Base-by-base conservation (phyloP, 306 rosid species). In the Inga oerstediana region DNA sequence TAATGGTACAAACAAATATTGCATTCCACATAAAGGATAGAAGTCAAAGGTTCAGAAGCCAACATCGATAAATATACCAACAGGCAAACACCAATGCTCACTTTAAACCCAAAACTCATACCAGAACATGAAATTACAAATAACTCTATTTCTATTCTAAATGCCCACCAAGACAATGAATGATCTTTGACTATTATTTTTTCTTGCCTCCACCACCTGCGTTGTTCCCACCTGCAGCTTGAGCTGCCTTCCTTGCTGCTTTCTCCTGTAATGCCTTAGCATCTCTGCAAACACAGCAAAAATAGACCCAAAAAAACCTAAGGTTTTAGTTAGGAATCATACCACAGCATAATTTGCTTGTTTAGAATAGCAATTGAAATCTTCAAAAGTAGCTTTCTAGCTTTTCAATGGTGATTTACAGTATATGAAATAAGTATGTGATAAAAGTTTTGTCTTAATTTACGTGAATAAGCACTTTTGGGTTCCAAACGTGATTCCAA, bases 241-340 rank as follows among this genome's bases (percentile, higher is more conserved):
- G 91, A 19, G 75, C 89, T 1, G 89, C 92, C 81, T 93, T 93
- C 84, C 39, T 89, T 1, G 91, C 89, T 0, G 90, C 78, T 83
- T 93, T 93, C 72, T 93, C 94, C 67, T 89, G 92, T 32, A 91
- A 80, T 8, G 97, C 97, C 61, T 87, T 93, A 0, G 93, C 93
- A 75, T 91, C 94, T 82, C 97, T 92, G 48, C 39, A 20, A 67
- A 68, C 72, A 3, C 72, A 11, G 10, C 52, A 2, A 76, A 8
- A 27, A 62, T 10, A 12, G 0, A 27, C 7, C 5, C 0, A 4
- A 12, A 10, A 49, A 4, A 49, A 10, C 3, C 14, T 0, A 2
- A n/a, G 32, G 65, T n/a, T n/a, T 30, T 5, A 20, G n/a, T 2
- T 0, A 64, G 70, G 70, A 64, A 64, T 2, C 72, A 66, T 34